Percentiles rank a stretch among this genome's conserved stretches.
These are phyloP conservation scores for Talaromyces proteolyticus DNA, from an alignment of 495 filamentous ascomycete genomes.

Conservation along the genomic window DNA sequence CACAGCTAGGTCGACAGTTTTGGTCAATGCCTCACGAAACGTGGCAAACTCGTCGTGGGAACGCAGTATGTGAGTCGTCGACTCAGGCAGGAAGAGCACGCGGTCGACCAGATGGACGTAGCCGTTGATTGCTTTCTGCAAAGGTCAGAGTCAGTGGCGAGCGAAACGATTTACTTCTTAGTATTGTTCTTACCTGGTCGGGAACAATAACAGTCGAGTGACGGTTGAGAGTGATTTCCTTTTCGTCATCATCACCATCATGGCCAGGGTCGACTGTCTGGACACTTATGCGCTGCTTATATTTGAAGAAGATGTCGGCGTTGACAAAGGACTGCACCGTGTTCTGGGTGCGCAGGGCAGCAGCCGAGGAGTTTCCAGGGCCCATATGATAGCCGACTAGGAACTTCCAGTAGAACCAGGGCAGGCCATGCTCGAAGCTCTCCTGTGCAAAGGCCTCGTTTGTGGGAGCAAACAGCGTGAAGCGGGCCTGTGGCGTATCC, in stretches of 20 bases:
- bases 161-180: background rate
- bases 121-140: background rate
- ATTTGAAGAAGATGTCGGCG: background rate
- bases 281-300: background rate
- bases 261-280: too few species aligned
- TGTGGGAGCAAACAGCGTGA: slow-evolving; percentile 75
- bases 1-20: background rate
- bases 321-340: background rate
- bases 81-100: background rate
- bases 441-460: slow-evolving; percentile 53
- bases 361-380: background rate
- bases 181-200: background rate
- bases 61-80: background rate
- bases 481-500: slow-evolving; percentile 49
- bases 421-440: background rate
- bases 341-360: background rate
- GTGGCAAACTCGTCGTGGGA: background rate
- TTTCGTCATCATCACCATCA: too few species aligned
- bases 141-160: background rate
- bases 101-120: background rate
- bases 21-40: background rate
- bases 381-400: background rate
- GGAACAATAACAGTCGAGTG: background rate
- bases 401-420: background rate
- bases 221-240: background rate